Base-by-base conservation (phyloP, 371 early-diverging fungal genomes). In the Conidiobolus incongruus region DNA sequence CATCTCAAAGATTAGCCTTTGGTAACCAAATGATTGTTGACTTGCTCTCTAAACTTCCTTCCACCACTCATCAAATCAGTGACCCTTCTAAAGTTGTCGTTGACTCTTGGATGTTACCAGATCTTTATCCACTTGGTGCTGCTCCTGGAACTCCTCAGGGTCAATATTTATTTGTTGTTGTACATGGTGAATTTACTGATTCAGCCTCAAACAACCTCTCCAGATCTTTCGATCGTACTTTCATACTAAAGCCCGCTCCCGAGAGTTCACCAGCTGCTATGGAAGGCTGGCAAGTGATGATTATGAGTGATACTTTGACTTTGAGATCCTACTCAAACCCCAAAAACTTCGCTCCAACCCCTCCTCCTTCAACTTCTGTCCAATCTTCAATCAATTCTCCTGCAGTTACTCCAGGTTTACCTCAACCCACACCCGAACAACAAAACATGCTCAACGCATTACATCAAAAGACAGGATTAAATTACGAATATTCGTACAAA, bases 141-240 rank as follows among this genome's bases (percentile, higher is more conserved):
- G 10, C 31, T 24, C 23, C 16, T 5, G 5, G n/a, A 4, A 13
- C 23, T 4, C 5, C 30, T 4, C n/a, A n/a, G n/a, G 40, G 40
- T 2, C 28, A 8, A 26, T 40, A 40, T 24, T 11, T 40, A 4
- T 29, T 26, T 6, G 28, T 40, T 6, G 13, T 29, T 13, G 28
- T 40, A 6, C 40, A 40, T 17, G 40, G 40, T 19, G 40, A 40
- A 17, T 40, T 40, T 29, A 21, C 13, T 31, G 40, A 40, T n/a
- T 15, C 28, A 26, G 40, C 13, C 4, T n/a, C 28, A 10, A 28
- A 15, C 5, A 40, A 23, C 29, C 5, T n/a, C 2, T 29, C 28
- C 2, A 6, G 40, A 2, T 23, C 40, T 4, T 40, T 40, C 17
- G 23, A 23, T 19, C 40, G 40, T 29, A 23, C 23, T 6, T 28